These are phyloP conservation scores for Cinnamomum chago DNA, from an alignment of 164 flowering plant genomes.

Conservation along the genomic window DNA sequence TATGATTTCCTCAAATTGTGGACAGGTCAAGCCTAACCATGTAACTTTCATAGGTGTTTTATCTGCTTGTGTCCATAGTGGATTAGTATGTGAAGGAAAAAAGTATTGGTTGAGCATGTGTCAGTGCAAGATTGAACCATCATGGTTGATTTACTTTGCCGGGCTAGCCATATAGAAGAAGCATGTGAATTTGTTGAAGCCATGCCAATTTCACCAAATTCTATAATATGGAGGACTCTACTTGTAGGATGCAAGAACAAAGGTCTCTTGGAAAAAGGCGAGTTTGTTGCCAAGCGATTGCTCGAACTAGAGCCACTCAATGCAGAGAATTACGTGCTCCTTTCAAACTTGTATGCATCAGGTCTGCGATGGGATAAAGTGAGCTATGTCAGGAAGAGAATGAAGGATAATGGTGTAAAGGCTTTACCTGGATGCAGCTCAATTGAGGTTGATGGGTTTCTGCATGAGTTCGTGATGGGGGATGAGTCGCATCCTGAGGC, in stretches of 20 bases:
- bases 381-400: slow-evolving; percentile 33
- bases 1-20: not conserved
- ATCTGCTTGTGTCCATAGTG: slow-evolving; percentile 46
- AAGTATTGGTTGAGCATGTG: slow-evolving; percentile 33
- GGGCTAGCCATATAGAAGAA: slow-evolving; percentile 33
- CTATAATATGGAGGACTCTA: slow-evolving; percentile 42
- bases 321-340: slow-evolving; percentile 39
- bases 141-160: slow-evolving; percentile 49
- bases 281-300: slow-evolving; percentile 29
- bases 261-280: slow-evolving; percentile 22
- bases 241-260: slow-evolving; percentile 35
- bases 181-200: slow-evolving; percentile 27
- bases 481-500: slow-evolving; percentile 41
- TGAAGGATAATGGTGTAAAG: slow-evolving; percentile 38
- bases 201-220: slow-evolving; percentile 30
- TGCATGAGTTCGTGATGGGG: slow-evolving; percentile 42
- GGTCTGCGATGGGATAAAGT: slow-evolving; percentile 33
- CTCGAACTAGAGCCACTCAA: slow-evolving; percentile 39
- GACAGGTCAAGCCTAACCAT: slow-evolving; percentile 36
- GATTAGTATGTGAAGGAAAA: slow-evolving; percentile 31
- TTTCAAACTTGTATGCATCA: slow-evolving; percentile 39
- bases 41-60: slow-evolving; percentile 41
- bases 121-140: slow-evolving; percentile 30
- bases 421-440: slow-evolving; percentile 41
- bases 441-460: slow-evolving; percentile 37